A percentile compares a stretch with the other conserved stretches of the same genome.
Evolutionary conservation across 495 filamentous ascomycete genomes (phyloP).

Genomic region (Pyronema omphalodes): DNA sequence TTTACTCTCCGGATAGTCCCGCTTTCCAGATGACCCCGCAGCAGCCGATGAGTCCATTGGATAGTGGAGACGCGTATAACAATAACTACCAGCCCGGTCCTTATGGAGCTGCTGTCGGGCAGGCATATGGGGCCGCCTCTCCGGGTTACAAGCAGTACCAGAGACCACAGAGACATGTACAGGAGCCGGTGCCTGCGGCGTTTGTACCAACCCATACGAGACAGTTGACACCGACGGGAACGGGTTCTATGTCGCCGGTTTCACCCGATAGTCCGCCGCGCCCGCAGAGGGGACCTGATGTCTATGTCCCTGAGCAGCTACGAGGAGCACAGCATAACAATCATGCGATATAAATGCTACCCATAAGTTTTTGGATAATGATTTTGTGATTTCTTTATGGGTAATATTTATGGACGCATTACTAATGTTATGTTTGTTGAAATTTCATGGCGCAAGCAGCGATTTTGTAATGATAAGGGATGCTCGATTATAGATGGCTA

Average conservation of each 20-base stretch:
- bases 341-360: neutral
- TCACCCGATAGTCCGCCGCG: neutral
- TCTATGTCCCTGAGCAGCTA: neutral
- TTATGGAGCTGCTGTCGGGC: no score
- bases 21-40: neutral
- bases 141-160: no score
- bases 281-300: neutral
- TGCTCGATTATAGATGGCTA: no score
- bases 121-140: no score
- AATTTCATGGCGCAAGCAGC: neutral
- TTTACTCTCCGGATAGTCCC: conserved; percentile 1
- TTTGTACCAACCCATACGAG: no score
- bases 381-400: neutral
- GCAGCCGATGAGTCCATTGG: neutral
- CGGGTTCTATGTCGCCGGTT: neutral
- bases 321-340: neutral
- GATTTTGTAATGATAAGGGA: no score
- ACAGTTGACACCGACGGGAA: neutral
- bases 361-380: neutral
- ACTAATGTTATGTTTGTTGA: neutral
- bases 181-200: no score
- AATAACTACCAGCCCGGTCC: no score
- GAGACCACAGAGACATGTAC: no score
- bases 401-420: neutral
- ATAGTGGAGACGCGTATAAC: neutral